Evolutionary conservation across 345 rosid genomes (phyloP), one percentile per base, ranked within the genome.

Genomic region (Euphorbia peplus): DNA sequence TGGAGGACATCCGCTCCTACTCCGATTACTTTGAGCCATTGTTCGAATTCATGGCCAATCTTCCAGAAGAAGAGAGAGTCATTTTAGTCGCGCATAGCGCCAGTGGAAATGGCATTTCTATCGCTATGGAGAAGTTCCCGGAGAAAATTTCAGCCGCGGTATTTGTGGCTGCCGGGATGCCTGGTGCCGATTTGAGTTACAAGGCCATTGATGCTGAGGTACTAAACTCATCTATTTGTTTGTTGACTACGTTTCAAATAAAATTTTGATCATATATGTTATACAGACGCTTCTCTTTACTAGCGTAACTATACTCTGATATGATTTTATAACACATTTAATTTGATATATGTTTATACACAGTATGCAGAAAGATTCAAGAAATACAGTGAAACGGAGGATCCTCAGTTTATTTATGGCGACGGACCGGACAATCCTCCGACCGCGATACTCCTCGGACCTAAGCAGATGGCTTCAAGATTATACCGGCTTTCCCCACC

Each of bases 401-500:
- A 77, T 69, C 2, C 70, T 1, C 28, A 63, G 26, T 73, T 15
- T 37, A 13, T 44, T 0, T 79, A 56, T 41, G 60, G 50, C 8
- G 37, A 79, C 42, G 86, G 86, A 4, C 61, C 24, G 10, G 54
- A 59, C 48, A 35, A 60, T 6, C 79, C 75, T 18, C 80, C 85
- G 11, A 79, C 81, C 4, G 62, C 81, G 5, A 0, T 60, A 0
- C 48, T 68, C 1, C 7, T 72, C 22, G 83, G 87, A 2, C 73
- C 74, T 24, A 54, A 74, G n/a, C 63, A 70, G 46, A 8, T 78
- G 76, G 60, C 76, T 6, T 59, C 81, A 19, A 76, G 73, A 66
- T 4, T 76, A 3, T 82, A 83, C 73, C 78, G 75, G 4, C 68
- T 74, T 13, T 83, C 84, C 26, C 82, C 85, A n/a, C 79, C 76